These are phyloP conservation scores for Acmispon strigosus DNA, from an alignment of 306 rosid species.

Conservation along the genomic window DNA sequence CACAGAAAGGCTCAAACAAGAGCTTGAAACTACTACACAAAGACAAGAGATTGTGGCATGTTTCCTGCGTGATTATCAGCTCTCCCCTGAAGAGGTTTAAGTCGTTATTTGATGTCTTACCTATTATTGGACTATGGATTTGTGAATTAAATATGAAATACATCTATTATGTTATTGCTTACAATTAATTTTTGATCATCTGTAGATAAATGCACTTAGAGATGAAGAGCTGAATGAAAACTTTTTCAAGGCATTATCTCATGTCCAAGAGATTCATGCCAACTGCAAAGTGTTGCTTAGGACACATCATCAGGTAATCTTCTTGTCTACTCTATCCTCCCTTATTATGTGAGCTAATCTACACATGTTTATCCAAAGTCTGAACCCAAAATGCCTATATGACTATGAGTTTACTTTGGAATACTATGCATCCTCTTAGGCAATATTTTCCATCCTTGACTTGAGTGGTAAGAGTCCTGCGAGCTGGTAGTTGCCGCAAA, in stretches of 20 bases:
- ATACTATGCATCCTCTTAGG: neutral
- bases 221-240: slow-evolving; percentile 72
- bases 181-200: slow-evolving; percentile 17
- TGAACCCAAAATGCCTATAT: slow-evolving; percentile 7
- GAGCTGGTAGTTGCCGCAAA: neutral
- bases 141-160: neutral
- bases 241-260: slow-evolving; percentile 90
- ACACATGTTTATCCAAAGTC: neutral
- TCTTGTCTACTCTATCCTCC: neutral
- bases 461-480: slow-evolving; percentile 3
- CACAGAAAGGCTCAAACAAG: slow-evolving; percentile 90
- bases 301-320: slow-evolving; percentile 90
- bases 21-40: slow-evolving; percentile 68
- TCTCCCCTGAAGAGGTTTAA: slow-evolving; percentile 73
- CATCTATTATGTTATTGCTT: slow-evolving; percentile 1
- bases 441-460: neutral
- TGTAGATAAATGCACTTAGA: slow-evolving; percentile 74
- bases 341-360: neutral
- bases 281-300: slow-evolving; percentile 87
- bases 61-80: slow-evolving; percentile 93
- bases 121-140: neutral
- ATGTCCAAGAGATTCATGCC: slow-evolving; percentile 93
- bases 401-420: neutral
- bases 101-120: slow-evolving; percentile 12
- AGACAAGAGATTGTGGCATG: slow-evolving; percentile 81